These are phyloP conservation scores for Zizania latifolia DNA, from an alignment of 176 grass and related monocot species.

Conservation along the genomic window DNA sequence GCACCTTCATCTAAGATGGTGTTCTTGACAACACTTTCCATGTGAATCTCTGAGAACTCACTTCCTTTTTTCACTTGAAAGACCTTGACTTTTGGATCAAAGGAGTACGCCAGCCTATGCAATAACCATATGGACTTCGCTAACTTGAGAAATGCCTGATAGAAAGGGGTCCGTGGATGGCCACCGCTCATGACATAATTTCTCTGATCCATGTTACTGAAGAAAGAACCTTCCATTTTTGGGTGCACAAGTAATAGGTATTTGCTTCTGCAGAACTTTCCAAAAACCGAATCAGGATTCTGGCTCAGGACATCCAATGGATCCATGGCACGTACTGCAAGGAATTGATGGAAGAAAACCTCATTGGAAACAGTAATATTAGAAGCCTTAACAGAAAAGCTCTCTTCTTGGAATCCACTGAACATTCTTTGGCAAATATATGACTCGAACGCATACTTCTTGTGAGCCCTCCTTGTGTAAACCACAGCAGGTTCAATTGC, in stretches of 20 bases:
- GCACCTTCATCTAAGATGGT: constrained; percentile 42
- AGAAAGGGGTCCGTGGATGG: constrained; percentile 92
- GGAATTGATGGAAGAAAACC: constrained; percentile 83
- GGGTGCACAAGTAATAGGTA: constrained; percentile 78
- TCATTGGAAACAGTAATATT: constrained; percentile 51
- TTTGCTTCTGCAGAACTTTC: constrained; percentile 84
- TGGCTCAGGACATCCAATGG: constrained; percentile 90
- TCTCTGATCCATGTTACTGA: constrained; percentile 85
- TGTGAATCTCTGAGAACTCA: constrained; percentile 77
- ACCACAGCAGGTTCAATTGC: constrained; percentile 59
- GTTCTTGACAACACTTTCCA: constrained; percentile 78
- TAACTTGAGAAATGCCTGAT: constrained; percentile 85
- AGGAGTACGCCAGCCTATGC: constrained; percentile 71
- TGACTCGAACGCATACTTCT: constrained; percentile 91
- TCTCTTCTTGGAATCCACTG: constrained; percentile 82
- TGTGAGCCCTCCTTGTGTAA: constrained; percentile 73
- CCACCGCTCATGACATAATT: constrained; percentile 81
- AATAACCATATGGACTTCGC: constrained; percentile 85
- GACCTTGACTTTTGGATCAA: constrained; percentile 59
- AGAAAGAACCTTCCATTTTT: constrained; percentile 92
- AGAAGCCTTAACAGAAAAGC: constrained; percentile 56
- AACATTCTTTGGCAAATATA: constrained; percentile 95
- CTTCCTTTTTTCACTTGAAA: constrained; percentile 71
- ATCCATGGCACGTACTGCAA: constrained; percentile 79
- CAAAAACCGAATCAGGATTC: constrained; percentile 74